A percentile compares a stretch with the other conserved stretches of the same genome.
Evolutionary conservation across 805 yeast genomes (phyloP).

Genomic region (Metschnikowia reukaufii): DNA sequence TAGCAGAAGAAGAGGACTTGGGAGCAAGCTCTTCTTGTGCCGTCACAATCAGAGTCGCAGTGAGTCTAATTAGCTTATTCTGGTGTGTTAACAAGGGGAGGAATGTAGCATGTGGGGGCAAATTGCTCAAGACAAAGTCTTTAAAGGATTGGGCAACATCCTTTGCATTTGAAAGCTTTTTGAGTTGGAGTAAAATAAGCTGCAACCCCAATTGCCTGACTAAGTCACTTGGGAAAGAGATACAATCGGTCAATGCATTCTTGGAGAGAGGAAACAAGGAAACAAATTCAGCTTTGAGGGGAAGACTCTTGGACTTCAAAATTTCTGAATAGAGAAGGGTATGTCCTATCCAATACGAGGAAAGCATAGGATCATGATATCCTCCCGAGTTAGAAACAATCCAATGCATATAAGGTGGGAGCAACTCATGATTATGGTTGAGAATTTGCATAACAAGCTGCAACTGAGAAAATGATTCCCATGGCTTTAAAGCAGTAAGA

Average conservation of each 20-base stretch:
- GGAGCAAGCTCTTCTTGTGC: slow-evolving; percentile 26
- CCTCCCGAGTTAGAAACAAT: slow-evolving; percentile 59
- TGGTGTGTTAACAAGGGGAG: slow-evolving; percentile 45
- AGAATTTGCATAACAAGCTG: slow-evolving; percentile 54
- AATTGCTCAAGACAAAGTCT: slow-evolving; percentile 26
- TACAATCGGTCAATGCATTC: slow-evolving; percentile 54
- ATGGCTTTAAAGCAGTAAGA: slow-evolving; percentile 68
- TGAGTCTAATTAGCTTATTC: slow-evolving; percentile 45
- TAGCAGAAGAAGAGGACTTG: slow-evolving; percentile 21
- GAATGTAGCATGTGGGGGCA: slow-evolving; percentile 48
- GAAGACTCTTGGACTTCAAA: slow-evolving; percentile 53
- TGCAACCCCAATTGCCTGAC: slow-evolving; percentile 66
- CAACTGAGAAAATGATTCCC: slow-evolving; percentile 71
- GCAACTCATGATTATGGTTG: slow-evolving; percentile 59
- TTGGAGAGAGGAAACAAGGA: slow-evolving; percentile 66
- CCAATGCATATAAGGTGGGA: slow-evolving; percentile 66
- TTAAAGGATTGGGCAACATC: slow-evolving; percentile 26
- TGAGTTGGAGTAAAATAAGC: slow-evolving; percentile 58
- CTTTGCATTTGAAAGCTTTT: slow-evolving; percentile 26
- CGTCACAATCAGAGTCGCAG: slow-evolving; percentile 46
- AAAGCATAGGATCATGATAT: slow-evolving; percentile 71
- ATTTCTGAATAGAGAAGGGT: slow-evolving; percentile 60
- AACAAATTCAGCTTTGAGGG: slow-evolving; percentile 51
- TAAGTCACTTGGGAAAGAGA: slow-evolving; percentile 46
- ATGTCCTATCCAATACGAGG: slow-evolving; percentile 83